Base-by-base conservation (phyloP, 208 protist genomes). In the Trypanosoma boissoni region DNA sequence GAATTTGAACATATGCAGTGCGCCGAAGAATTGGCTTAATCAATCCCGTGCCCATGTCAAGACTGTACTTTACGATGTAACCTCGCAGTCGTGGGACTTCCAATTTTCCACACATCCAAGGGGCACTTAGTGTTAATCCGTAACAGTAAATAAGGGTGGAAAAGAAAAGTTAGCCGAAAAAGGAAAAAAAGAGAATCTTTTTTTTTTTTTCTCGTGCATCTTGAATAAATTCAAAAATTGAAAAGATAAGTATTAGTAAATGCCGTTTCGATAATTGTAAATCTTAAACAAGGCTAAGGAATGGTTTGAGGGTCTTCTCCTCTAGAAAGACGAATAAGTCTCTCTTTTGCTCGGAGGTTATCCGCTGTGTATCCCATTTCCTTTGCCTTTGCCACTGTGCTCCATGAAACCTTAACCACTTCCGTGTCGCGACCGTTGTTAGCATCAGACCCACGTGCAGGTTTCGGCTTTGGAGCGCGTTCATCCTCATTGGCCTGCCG, bases 321-420 rank as follows among this genome's bases (percentile, higher is more conserved):
- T 21, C 89, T 77, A 20, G 89, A 80, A 42, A 95, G 78, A 23
- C 89, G 85, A 31, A 90, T 74, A 28, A 95, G 69, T 41, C 82
- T 77, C 65, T 95, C 85, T 53, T 91, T 91, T 3, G 89, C 86
- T 20, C 86, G 80, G 23, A 93, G 64, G 16, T 80, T 84, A 42
- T 92, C 86, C 23, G 68, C 63, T 21, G 78, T 74, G 68, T 93
- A 86, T 23, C 83, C 82, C 46, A 80, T 73, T 37, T 70, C 54
- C 49, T 78, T 78, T 21, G 89, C 83, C 50, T 70, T 78, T n/a
- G 83, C 60, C 34, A 83, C 83, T 4, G 87, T 80, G 45, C 73
- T 74, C 86, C 89, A 95, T 26, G 83, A 75, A 34, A 95, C 83
- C 70, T 92, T 92, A 32, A 95, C 86, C 26, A 95, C 86, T 3